Base-by-base conservation (phyloP, 139 green algal genomes). In the Mesotaenium endlicherianum region DNA sequence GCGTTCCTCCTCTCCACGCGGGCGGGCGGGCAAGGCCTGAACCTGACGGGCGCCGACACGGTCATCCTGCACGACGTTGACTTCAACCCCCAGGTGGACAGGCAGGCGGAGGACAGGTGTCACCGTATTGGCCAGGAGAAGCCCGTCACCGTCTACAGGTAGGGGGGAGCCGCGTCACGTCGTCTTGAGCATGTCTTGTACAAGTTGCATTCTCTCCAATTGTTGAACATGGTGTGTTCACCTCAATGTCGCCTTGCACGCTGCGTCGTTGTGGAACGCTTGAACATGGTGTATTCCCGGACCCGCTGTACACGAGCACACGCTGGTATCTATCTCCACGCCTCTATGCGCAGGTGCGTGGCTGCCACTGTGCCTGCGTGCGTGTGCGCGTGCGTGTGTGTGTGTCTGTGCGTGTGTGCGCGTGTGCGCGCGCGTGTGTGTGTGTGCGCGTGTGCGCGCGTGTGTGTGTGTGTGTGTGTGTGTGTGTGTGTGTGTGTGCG, bases 11-110 rank as follows among this genome's bases (percentile, higher is more conserved):
- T 98, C 30, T 96, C 94, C 49, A 98, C 95, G 6, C 92, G 95
- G 20, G 95, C 95, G 30, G 95, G 95, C 36, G 95, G 95, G 1
- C 92, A 96, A 36, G 95, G 95, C 16, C 90, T 98, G 50, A 98
- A 98, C 90, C 92, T 98, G 38, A 97, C 92, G 3, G 95, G 94
- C 31, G 95, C 95, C 3, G 95, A 98, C 90, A 97, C 94, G 0
- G 95, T 98, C 67, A 93, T 98, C 70, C 83, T 98, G 78, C 84
- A 89, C 53, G 95, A 98, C 80, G 89, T 95, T 38, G 95, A 97
- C 90, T 98, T 97, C 91, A 97, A 98, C 87, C 95, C 95, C 31
- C 89, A 94, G 84, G 84, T 94, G 41, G 92, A 94, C 83, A 83
- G 79, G 40, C 92, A 94, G 83, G 90, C 91, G 11, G 92, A 94